Base-by-base conservation (phyloP, 345 rosid species). In the Arabis alpina region DNA sequence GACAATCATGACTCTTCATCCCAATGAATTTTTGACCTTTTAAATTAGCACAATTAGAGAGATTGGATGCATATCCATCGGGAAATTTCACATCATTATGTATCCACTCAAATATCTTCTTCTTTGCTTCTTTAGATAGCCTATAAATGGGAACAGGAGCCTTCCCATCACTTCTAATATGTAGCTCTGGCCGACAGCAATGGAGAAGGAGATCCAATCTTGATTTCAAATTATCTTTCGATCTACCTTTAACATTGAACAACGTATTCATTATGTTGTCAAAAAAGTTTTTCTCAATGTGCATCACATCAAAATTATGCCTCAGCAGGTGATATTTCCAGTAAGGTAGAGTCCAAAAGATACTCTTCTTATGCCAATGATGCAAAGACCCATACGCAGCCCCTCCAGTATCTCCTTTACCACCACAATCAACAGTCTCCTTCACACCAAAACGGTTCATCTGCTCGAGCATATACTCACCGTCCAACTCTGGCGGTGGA, bases 291-390 rank as follows among this genome's bases (percentile, higher is more conserved):
- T 36, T 7, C 2, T 36, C 39, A 0, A 36, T 36, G 9, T 34
- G 39, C 39, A 36, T 36, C 10, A 42, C 45, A 12, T 13, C 45
- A 42, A 42, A 6, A 13, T 42, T 43, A 43, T 43, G 16, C 5
- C 48, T 43, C 4, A 13, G 7, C 9, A 43, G 4, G 15, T 43
- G 48, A 43, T 43, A 0, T 5, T 43, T 43, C 48, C 16, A 43
- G n/a, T 43, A 43, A 13, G 16, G 48, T 43, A 43, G 5, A 13
- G 1, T 43, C 16, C 48, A 43, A 13, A 43, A 43, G 14, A 43
- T 43, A 43, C 7, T 43, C 39, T 48, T 48, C 13, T 53, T 53
- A 11, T 53, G 57, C 57, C 14, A 53, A 11, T 27, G 57, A 27
- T 53, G 57, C 14, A 24, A 1, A 2, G 32, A 25, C 7, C 34